Conservation (phyloP, 1,139 yeast genomes). For the Pichia cactophila region DNA sequence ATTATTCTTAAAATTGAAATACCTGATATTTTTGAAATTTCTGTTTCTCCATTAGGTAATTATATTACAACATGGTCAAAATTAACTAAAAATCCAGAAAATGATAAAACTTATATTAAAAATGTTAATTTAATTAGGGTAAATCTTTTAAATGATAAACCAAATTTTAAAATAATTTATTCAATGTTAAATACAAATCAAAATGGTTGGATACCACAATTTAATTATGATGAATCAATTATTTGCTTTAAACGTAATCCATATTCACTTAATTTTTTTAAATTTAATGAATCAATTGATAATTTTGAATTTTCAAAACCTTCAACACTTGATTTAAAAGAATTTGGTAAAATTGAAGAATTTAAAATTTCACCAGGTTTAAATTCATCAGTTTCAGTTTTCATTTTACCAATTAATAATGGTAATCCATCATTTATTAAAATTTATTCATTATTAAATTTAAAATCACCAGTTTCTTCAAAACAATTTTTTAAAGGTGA, state of each 20-base stretch:
- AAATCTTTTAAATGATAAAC: constrained; percentile 16
- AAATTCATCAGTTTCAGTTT: constrained; percentile 87
- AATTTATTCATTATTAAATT: constrained; percentile 70
- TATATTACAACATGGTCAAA: constrained; percentile 87
- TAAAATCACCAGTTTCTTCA: constrained; percentile 72
- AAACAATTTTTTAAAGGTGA: constrained; percentile 95
- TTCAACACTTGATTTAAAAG: constrained; percentile 43
- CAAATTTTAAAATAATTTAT: constrained; percentile 36
- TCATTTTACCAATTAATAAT: constrained; percentile 65
- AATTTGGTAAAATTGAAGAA: constrained; percentile 52
- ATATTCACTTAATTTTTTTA: constrained; percentile 68
- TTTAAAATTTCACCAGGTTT: constrained; percentile 77
- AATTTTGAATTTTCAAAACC: constrained; percentile 36
- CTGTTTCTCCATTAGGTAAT: constrained; percentile 84
- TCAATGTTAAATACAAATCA: constrained; percentile 78
- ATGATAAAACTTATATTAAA: constrained; percentile 62
- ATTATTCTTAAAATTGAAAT: constrained; percentile 40
- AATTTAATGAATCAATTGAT: constrained; percentile 33
- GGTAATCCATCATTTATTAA: constrained; percentile 86
- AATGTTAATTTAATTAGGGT: constrained; percentile 65
- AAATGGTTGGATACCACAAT: constrained; percentile 88
- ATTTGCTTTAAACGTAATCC: constrained; percentile 55
- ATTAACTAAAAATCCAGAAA: constrained; percentile 51
- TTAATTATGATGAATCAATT: constrained; percentile 64
- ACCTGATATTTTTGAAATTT: constrained; percentile 67